Percentiles rank a stretch among this genome's conserved stretches.
phyloP scores from a whole-genome alignment of 495 filamentous ascomycete genomes.

The Podospora comata region DNA sequence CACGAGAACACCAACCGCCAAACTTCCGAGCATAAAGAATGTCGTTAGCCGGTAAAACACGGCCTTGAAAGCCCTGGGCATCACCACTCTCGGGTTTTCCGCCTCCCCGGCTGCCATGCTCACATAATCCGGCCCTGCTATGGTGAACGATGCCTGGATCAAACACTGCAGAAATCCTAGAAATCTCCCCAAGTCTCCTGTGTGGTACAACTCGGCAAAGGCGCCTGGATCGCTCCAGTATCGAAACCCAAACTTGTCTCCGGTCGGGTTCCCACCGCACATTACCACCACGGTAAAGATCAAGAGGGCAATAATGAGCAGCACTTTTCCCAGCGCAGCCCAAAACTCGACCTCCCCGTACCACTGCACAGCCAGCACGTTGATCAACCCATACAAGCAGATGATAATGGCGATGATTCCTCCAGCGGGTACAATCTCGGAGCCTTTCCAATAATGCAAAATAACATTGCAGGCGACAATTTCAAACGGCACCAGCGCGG shows the following conservation, averaged over 20 bases:
- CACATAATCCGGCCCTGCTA: conserved; percentile 79
- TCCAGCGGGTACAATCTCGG: conserved; percentile 57
- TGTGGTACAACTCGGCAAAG: conserved; percentile 59
- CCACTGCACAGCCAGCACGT: conserved; percentile 59
- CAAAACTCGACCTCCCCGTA: conserved; percentile 62
- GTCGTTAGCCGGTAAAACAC: conserved; percentile 71
- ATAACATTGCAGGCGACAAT: conserved; percentile 67
- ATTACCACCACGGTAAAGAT: conserved; percentile 72
- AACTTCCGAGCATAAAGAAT: conserved; percentile 72
- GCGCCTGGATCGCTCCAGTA: conserved; percentile 72
- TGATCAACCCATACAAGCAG: conserved; percentile 62
- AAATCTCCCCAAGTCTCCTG: conserved; percentile 62
- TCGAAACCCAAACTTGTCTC: conserved; percentile 70
- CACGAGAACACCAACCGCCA: conserved; percentile 66
- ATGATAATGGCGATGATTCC: conserved; percentile 62
- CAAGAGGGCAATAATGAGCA: conserved; percentile 65
- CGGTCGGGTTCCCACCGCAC: conserved; percentile 67
- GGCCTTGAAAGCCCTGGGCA: conserved; percentile 71
- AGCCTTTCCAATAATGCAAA: conserved; percentile 59
- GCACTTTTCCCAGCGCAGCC: conserved; percentile 63
- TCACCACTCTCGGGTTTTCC: conserved; percentile 61
- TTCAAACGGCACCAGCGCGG: conserved; percentile 67
- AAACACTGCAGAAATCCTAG: conserved; percentile 69
- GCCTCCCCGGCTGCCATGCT: conserved; percentile 74
- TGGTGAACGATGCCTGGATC: conserved; percentile 74